A percentile compares a stretch with the other conserved stretches of the same genome.
phyloP scores from a whole-genome alignment of 1,284 basidiomycete genomes.

The Quambalaria eucalypti region DNA sequence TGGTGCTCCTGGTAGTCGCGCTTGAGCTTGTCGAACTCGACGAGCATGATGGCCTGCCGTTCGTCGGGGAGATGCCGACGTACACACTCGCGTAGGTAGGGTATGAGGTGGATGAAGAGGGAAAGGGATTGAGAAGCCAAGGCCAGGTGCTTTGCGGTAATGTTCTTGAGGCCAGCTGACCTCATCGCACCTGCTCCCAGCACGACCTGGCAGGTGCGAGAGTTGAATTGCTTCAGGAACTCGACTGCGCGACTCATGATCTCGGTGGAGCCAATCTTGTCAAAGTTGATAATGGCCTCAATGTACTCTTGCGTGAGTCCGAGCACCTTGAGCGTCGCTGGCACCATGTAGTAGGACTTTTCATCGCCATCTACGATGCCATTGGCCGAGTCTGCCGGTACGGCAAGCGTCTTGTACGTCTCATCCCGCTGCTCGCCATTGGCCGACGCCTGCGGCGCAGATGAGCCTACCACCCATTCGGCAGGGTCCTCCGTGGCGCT shows the following conservation, averaged over 20 bases:
- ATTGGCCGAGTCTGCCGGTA: not conserved
- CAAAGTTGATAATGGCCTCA: constrained; percentile 74
- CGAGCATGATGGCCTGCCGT: constrained; percentile 80
- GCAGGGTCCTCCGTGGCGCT: constrained; percentile 71
- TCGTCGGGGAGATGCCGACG: constrained; percentile 81
- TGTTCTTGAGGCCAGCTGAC: constrained; percentile 92
- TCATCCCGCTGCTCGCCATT: not conserved
- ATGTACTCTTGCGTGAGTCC: constrained; percentile 75
- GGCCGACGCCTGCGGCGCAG: not conserved
- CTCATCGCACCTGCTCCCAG: constrained; percentile 96
- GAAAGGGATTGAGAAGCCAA: constrained; percentile 90
- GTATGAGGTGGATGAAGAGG: constrained; percentile 87
- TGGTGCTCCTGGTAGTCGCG: constrained; percentile 98
- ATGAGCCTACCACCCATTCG: constrained; percentile 48
- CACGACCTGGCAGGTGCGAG: constrained; percentile 93
- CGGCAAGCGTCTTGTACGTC: not conserved
- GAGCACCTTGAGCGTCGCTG: constrained; percentile 69
- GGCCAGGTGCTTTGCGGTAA: constrained; percentile 89
- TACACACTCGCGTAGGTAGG: constrained; percentile 88
- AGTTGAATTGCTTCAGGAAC: constrained; percentile 85
- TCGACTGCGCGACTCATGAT: constrained; percentile 88
- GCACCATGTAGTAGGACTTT: constrained; percentile 55
- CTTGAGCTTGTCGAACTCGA: constrained; percentile 97
- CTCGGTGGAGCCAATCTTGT: constrained; percentile 66
- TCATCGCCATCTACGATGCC: constrained; percentile 54